Conservation (phyloP, 345 rosid species). For the Bretschneidera sinensis region DNA sequence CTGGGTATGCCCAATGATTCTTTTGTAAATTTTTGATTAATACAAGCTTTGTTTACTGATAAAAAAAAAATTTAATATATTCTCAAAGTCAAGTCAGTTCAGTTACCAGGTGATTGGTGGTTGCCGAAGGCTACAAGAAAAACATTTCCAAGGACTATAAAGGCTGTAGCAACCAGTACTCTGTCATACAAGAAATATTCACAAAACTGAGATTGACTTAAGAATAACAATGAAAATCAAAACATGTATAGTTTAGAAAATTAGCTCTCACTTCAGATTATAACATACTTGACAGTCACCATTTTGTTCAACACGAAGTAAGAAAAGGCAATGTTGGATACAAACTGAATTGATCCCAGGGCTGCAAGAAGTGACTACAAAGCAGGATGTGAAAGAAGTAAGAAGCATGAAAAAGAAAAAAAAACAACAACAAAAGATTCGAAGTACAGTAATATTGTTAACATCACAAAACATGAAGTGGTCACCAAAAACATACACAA, state of each 20-base stretch:
- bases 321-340: slow-evolving; percentile 96
- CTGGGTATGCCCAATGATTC: no score
- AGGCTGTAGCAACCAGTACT: slow-evolving; percentile 85
- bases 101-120: slow-evolving; percentile 96
- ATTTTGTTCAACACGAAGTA: slow-evolving; percentile 81
- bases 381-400: slow-evolving; percentile 14
- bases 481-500: slow-evolving; percentile 3
- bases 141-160: slow-evolving; percentile 91
- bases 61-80: no score
- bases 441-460: not conserved
- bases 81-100: not conserved
- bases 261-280: slow-evolving; percentile 25
- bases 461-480: not conserved
- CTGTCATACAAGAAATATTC: slow-evolving; percentile 35
- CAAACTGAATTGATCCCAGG: slow-evolving; percentile 93
- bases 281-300: slow-evolving; percentile 90
- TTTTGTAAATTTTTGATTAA: no score
- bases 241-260: not conserved
- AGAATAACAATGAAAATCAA: slow-evolving; percentile 4
- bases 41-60: no score
- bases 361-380: slow-evolving; percentile 98
- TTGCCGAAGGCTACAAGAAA: slow-evolving; percentile 97
- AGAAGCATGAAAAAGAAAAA: slow-evolving; percentile 7
- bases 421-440: not conserved
- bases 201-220: slow-evolving; percentile 9